These are phyloP conservation scores for Clohesyomyces aquaticus DNA, from an alignment of 495 filamentous ascomycete species.

Conservation along the genomic window DNA sequence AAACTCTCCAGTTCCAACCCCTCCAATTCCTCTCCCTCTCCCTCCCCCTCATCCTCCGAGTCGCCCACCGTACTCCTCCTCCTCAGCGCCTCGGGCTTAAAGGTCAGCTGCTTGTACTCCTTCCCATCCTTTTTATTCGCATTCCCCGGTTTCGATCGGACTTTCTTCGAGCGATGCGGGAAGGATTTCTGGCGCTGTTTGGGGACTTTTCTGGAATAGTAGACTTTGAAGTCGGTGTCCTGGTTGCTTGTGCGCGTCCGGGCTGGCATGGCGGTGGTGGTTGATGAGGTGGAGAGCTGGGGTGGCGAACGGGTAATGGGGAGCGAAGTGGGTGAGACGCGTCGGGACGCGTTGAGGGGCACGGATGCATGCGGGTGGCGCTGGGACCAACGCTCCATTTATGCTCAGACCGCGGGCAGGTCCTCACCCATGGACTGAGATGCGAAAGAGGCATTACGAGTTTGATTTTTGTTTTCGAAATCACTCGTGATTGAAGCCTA, in stretches of 20 bases:
- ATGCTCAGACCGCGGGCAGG: not conserved
- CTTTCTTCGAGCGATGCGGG: conserved; percentile 21
- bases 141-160: conserved; percentile 14
- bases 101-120: conserved; percentile 20
- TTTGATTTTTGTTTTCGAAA: too few relatives aligned
- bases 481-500: too few relatives aligned
- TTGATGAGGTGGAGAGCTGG: not conserved
- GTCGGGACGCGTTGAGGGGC: conserved; percentile 11
- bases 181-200: conserved; percentile 24
- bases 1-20: not conserved
- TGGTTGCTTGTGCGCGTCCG: conserved; percentile 26
- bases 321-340: not conserved
- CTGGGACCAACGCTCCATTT: not conserved
- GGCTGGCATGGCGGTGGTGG: conserved; percentile 21
- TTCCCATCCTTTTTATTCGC: not conserved
- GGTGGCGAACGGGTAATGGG: not conserved
- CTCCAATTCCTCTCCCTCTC: not conserved
- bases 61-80: conserved; percentile 11
- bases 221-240: conserved; percentile 23
- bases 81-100: conserved; percentile 27
- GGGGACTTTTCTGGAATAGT: conserved; percentile 28
- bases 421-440: not conserved
- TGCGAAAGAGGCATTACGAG: too few relatives aligned
- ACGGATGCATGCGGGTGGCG: not conserved
- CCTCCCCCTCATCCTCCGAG: conserved; percentile 15